These are phyloP conservation scores for Aspergillus arachidicola DNA, from an alignment of 2,329 filamentous ascomycete species.

Conservation along the genomic window DNA sequence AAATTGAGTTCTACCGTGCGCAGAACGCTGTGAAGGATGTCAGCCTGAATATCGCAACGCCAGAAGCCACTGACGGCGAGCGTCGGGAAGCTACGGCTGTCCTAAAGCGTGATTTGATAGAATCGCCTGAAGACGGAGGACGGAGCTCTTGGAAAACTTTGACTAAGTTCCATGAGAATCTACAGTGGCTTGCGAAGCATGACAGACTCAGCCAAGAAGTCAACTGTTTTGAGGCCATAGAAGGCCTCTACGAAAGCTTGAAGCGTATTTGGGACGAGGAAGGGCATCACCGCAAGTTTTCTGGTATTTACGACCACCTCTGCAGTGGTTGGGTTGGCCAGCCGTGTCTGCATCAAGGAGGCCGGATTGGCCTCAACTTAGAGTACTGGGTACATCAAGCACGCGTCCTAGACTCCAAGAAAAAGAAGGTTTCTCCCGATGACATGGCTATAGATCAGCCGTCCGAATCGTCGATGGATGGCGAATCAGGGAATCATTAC, in stretches of 20 bases:
- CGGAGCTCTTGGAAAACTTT: constrained; percentile 40
- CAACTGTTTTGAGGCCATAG: constrained; percentile 51
- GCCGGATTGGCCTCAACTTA: constrained; percentile 43
- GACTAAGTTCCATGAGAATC: constrained; percentile 44
- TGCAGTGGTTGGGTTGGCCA: constrained; percentile 45
- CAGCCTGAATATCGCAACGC: constrained; percentile 46
- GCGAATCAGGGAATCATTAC: constrained; percentile 22
- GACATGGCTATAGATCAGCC: constrained; percentile 37
- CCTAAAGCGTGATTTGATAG: constrained; percentile 43
- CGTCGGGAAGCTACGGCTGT: constrained; percentile 47
- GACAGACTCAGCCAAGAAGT: constrained; percentile 48
- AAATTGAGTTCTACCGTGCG: constrained; percentile 47
- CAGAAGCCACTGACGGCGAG: constrained; percentile 43
- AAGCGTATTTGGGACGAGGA: constrained; percentile 48
- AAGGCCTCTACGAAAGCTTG: constrained; percentile 45
- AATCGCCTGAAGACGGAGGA: constrained; percentile 34
- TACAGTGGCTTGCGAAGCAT: constrained; percentile 48
- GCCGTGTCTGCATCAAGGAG: constrained; percentile 43
- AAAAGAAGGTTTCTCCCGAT: constrained; percentile 27
- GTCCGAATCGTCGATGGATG: constrained; percentile 19
- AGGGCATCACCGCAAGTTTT: constrained; percentile 32
- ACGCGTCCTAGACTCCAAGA: constrained; percentile 36
- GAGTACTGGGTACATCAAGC: constrained; percentile 47
- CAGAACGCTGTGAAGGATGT: constrained; percentile 47
- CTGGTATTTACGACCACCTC: constrained; percentile 41